phyloP scores from a whole-genome alignment of 768 basidiomycete genomes.

The Lenzites betulinus region DNA sequence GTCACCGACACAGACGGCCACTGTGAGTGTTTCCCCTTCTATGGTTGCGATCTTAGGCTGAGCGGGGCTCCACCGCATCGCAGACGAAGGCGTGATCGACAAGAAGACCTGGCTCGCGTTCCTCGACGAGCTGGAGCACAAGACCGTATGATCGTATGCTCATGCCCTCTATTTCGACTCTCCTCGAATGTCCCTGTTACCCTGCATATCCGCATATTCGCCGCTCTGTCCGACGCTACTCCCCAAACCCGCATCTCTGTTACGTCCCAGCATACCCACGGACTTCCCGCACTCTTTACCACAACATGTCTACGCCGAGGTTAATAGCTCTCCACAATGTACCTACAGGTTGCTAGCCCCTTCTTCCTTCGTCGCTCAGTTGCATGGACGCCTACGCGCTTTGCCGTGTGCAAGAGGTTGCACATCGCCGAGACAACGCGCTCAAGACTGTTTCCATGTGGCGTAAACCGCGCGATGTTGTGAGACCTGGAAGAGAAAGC shows the following conservation, averaged over 20 bases:
- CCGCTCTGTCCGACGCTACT: neutral
- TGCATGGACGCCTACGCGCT: too few species aligned
- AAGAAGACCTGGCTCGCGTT: slow-evolving; percentile 95
- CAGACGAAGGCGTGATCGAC: slow-evolving; percentile 89
- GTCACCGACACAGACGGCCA: slow-evolving; percentile 80
- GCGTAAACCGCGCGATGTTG: too few species aligned
- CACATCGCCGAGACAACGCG: too few species aligned
- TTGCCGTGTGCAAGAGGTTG: too few species aligned
- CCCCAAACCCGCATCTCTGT: neutral
- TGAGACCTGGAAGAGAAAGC: too few species aligned
- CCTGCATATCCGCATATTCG: neutral
- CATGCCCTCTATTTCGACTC: neutral
- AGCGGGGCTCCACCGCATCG: neutral
- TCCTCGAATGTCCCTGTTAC: neutral
- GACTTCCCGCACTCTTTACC: neutral
- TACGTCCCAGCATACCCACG: neutral
- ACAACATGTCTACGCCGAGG: neutral
- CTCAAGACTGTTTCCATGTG: too few species aligned
- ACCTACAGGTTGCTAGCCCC: neutral
- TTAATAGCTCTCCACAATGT: neutral
- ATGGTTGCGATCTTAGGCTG: neutral
- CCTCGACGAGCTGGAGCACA: slow-evolving; percentile 67
- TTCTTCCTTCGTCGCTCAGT: too few species aligned
- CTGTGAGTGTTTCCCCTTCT: slow-evolving; percentile 51
- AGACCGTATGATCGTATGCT: slow-evolving; percentile 2